These are phyloP conservation scores for Wallacemonas sp. DNA, from an alignment of 208 protist genomes.

Conservation along the genomic window DNA sequence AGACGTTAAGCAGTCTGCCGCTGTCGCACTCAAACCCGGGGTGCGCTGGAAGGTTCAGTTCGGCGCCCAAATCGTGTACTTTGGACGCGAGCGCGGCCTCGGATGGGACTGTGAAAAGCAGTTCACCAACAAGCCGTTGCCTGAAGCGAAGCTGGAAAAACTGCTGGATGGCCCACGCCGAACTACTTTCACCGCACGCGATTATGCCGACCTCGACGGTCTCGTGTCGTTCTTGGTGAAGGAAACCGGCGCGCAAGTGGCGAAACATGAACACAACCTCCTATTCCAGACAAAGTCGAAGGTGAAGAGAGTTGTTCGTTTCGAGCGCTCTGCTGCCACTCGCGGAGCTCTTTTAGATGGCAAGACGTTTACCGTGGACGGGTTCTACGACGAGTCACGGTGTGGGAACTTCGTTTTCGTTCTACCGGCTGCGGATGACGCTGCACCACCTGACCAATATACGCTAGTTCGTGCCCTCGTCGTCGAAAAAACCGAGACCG, in stretches of 20 bases:
- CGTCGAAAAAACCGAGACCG: background rate
- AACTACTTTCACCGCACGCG: background rate
- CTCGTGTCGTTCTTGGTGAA: background rate
- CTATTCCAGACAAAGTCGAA: background rate
- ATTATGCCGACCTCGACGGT: background rate
- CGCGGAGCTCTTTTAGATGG: background rate
- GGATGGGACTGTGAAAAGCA: background rate
- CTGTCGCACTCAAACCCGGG: background rate
- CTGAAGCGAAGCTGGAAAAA: background rate
- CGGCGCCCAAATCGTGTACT: slow-evolving; percentile 1
- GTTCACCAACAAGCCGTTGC: background rate
- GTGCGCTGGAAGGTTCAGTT: slow-evolving; percentile 1
- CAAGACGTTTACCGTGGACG: background rate
- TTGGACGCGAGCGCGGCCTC: background rate
- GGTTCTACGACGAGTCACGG: background rate
- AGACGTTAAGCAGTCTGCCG: background rate
- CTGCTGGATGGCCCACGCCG: background rate
- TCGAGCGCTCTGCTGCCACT: background rate
- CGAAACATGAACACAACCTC: background rate
- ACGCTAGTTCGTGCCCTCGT: background rate
- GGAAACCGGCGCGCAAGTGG: background rate
- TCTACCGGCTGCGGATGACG: background rate
- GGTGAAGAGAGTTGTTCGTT: background rate
- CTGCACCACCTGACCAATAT: no score
- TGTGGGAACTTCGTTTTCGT: background rate